Evolutionary conservation across 495 filamentous ascomycete species (phyloP).

Genomic region (Neurospora pannonica): DNA sequence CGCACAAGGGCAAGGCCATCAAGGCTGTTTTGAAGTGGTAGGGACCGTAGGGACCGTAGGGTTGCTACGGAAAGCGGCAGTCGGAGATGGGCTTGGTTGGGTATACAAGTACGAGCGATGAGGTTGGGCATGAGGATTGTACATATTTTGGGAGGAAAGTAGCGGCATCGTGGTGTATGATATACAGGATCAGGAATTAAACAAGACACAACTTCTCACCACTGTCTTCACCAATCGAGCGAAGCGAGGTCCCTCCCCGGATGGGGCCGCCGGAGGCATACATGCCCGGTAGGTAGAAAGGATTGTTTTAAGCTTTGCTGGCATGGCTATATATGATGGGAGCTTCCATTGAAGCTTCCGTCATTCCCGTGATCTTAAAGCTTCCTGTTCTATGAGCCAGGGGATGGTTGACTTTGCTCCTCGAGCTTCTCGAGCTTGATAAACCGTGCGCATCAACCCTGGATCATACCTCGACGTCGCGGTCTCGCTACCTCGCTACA

Average conservation of each 20-base stretch:
- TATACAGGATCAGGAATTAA: neutral
- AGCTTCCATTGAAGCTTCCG: neutral
- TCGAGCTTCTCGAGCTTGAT: neutral
- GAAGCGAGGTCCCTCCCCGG: neutral
- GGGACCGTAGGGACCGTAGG: neutral
- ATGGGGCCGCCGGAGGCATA: neutral
- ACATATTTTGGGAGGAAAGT: neutral
- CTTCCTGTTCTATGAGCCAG: neutral
- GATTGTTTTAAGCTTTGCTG: neutral
- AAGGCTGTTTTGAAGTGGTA: conserved; percentile 21
- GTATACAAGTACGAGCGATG: neutral
- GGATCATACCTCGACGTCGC: neutral
- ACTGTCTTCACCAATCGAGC: neutral
- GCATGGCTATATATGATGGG: neutral
- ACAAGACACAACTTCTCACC: neutral
- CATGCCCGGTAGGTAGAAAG: neutral
- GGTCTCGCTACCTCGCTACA: neutral
- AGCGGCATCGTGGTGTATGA: neutral
- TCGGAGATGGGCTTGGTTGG: neutral
- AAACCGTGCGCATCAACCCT: neutral
- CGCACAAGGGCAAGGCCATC: conserved; percentile 15
- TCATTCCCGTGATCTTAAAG: neutral
- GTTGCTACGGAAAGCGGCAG: neutral
- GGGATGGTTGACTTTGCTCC: neutral
- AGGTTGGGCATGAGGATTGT: neutral